phyloP scores from a whole-genome alignment of 176 grass and related monocot genomes.

The Poa annua region DNA sequence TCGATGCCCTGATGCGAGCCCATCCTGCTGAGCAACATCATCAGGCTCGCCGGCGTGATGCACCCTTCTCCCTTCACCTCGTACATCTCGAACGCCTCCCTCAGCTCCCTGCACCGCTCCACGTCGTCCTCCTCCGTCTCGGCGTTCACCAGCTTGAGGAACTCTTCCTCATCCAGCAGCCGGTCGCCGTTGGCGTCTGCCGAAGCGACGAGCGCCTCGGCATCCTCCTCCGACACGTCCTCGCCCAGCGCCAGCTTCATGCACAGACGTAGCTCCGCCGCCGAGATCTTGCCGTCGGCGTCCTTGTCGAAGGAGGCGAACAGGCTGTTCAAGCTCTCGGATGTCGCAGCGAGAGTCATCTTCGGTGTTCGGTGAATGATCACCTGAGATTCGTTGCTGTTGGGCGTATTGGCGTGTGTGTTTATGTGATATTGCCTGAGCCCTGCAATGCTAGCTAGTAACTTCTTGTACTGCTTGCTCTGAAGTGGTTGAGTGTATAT shows the following conservation, averaged over 20 bases:
- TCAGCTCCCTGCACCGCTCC: conserved; percentile 6
- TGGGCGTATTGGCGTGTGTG: too few relatives aligned
- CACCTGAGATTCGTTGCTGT: background rate
- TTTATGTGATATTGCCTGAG: background rate
- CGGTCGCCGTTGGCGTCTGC: conserved; percentile 48
- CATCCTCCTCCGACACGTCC: conserved; percentile 19
- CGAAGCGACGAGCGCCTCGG: conserved; percentile 31
- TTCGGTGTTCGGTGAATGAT: background rate
- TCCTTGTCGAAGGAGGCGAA: conserved; percentile 47
- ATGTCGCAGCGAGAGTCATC: background rate
- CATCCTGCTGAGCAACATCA: conserved; percentile 36
- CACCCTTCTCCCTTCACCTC: conserved; percentile 37
- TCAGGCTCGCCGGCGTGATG: conserved; percentile 52
- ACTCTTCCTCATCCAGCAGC: conserved; percentile 36
- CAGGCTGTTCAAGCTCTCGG: conserved; percentile 17
- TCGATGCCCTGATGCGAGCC: conserved; percentile 37
- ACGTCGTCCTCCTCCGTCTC: background rate
- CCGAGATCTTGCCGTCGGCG: conserved; percentile 41
- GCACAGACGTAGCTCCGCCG: conserved; percentile 42
- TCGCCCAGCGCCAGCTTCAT: conserved; percentile 40
- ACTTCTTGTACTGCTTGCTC: background rate
- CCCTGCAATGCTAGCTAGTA: background rate
- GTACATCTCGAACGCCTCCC: conserved; percentile 46
- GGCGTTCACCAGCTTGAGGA: conserved; percentile 30
- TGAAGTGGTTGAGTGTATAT: background rate